Conservation (phyloP, 2,329 filamentous ascomycete genomes). For the Colletotrichum liriopes region DNA sequence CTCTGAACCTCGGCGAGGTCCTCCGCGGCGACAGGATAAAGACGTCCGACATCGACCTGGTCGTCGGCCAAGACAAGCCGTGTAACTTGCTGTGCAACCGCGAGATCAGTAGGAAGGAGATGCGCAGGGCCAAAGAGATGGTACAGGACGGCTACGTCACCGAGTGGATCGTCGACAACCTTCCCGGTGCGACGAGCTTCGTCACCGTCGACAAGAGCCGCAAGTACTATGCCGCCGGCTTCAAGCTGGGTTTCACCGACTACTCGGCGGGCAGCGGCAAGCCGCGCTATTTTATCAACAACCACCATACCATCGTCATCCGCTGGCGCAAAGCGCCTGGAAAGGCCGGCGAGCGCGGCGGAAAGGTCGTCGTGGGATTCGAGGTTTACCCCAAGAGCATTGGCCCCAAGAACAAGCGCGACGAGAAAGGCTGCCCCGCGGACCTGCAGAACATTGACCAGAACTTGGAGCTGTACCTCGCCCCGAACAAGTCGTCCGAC, state of each 20-base stretch:
- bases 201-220: constrained; percentile 86
- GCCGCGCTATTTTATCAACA: constrained; percentile 83
- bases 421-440: constrained; percentile 76
- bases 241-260: constrained; percentile 88
- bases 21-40: constrained; percentile 89
- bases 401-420: constrained; percentile 71
- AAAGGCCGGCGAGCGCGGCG: constrained; percentile 77
- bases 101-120: constrained; percentile 74
- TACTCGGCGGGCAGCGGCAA: constrained; percentile 71
- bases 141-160: constrained; percentile 87
- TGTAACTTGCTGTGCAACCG: constrained; percentile 82
- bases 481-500: constrained; percentile 72
- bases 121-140: constrained; percentile 79
- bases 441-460: constrained; percentile 75
- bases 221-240: constrained; percentile 92
- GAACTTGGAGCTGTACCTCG: constrained; percentile 79
- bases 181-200: constrained; percentile 90
- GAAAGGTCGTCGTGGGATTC: constrained; percentile 88
- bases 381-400: constrained; percentile 93
- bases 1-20: constrained; percentile 89
- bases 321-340: constrained; percentile 82
- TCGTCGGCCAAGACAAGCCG: constrained; percentile 82
- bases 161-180: constrained; percentile 94
- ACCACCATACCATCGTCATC: constrained; percentile 89
- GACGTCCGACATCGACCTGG: constrained; percentile 86